Evolutionary conservation across 2,329 filamentous ascomycete species (phyloP).

Genomic region (Stagonosporopsis tanaceti): DNA sequence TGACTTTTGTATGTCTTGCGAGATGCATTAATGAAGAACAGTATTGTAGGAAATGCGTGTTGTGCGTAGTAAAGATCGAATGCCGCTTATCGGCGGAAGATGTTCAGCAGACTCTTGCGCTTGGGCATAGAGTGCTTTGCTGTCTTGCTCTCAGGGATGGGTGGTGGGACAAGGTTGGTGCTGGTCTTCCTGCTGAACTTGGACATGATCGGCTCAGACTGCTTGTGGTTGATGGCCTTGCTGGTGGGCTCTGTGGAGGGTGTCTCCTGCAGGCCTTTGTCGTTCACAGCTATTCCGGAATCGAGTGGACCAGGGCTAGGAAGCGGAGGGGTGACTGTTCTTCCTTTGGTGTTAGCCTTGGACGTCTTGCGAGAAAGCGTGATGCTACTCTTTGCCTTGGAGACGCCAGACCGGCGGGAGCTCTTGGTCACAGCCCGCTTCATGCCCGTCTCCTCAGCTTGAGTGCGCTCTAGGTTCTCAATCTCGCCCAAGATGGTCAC

Average conservation of each 20-base stretch:
- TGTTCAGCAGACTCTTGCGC: slow-evolving; percentile 57
- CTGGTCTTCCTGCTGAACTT: slow-evolving; percentile 30
- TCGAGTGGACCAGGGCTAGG: slow-evolving; percentile 48
- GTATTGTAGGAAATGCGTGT: background rate
- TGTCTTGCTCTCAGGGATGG: slow-evolving; percentile 40
- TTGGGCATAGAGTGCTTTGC: slow-evolving; percentile 52
- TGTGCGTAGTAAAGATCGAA: slow-evolving; percentile 4
- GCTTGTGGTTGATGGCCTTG: slow-evolving; percentile 33
- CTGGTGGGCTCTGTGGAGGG: slow-evolving; percentile 26
- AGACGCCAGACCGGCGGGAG: slow-evolving; percentile 43
- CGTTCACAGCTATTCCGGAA: slow-evolving; percentile 45
- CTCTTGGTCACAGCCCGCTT: slow-evolving; percentile 52
- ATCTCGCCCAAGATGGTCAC: slow-evolving; percentile 74
- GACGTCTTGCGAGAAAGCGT: slow-evolving; percentile 46
- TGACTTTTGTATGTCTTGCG: slow-evolving; percentile 5
- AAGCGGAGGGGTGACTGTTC: slow-evolving; percentile 42
- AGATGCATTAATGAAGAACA: slow-evolving; percentile 1
- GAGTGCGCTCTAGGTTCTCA: slow-evolving; percentile 62
- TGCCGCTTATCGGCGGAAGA: slow-evolving; percentile 48
- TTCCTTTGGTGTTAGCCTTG: slow-evolving; percentile 37
- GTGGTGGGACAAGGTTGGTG: slow-evolving; percentile 35
- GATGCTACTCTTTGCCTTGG: slow-evolving; percentile 49
- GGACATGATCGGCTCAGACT: slow-evolving; percentile 33
- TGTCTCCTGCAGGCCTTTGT: slow-evolving; percentile 31
- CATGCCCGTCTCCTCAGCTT: slow-evolving; percentile 53